A percentile compares a stretch with the other conserved stretches of the same genome.
Conservation (phyloP, 345 rosid species). For the Brassica nigra region DNA sequence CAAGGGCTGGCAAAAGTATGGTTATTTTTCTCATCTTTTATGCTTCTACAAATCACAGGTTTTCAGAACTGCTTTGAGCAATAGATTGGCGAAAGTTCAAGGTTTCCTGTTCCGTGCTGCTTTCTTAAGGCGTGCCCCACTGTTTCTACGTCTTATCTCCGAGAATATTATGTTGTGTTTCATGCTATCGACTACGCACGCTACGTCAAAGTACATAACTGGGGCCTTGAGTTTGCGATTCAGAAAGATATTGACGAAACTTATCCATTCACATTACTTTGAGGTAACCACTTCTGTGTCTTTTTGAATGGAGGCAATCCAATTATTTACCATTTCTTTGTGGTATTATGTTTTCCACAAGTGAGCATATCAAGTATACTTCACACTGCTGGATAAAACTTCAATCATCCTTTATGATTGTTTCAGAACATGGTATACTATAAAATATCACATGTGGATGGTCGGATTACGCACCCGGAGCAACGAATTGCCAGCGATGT, state of each 20-base stretch:
- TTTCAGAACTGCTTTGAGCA: slow-evolving; percentile 82
- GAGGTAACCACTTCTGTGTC: slow-evolving; percentile 55
- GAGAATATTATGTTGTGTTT: slow-evolving; percentile 91
- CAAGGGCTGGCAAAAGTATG: not conserved
- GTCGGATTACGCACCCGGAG: slow-evolving; percentile 88
- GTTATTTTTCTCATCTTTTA: slow-evolving; percentile 3
- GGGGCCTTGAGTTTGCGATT: slow-evolving; percentile 86
- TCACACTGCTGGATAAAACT: not conserved
- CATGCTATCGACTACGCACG: slow-evolving; percentile 74
- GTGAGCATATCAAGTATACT: not conserved
- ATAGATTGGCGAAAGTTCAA: slow-evolving; percentile 98
- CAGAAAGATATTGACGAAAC: slow-evolving; percentile 87
- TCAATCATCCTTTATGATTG: slow-evolving; percentile 30
- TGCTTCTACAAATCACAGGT: slow-evolving; percentile 52
- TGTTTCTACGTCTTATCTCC: slow-evolving; percentile 78
- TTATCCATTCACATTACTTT: slow-evolving; percentile 87
- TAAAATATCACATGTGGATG: slow-evolving; percentile 95
- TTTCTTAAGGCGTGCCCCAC: slow-evolving; percentile 86
- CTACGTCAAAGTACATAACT: slow-evolving; percentile 88
- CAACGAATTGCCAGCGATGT: slow-evolving; percentile 97
- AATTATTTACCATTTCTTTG: slow-evolving; percentile 7
- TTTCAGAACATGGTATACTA: slow-evolving; percentile 97
- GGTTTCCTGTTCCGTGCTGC: slow-evolving; percentile 97
- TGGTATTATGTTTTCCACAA: not conserved
- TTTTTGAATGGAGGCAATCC: slow-evolving; percentile 3